Evolutionary conservation across 2,329 filamentous ascomycete genomes (phyloP).

Genomic region (Aspergillus viridinutans): DNA sequence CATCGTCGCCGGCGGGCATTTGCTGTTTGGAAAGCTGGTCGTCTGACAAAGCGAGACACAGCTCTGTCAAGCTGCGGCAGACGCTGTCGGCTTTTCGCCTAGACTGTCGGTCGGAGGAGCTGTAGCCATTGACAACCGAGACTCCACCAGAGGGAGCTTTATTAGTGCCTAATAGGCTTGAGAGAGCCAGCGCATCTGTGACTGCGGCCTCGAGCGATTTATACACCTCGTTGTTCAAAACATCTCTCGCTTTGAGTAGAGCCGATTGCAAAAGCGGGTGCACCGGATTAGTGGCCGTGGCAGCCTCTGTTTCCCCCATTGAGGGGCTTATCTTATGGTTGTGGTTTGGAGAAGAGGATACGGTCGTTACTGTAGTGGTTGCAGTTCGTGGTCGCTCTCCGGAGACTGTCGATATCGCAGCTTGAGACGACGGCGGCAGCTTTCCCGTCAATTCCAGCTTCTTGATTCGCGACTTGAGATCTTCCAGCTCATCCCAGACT

Average conservation of each 20-base stretch:
- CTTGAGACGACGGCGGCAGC: constrained; percentile 74
- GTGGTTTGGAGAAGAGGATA: constrained; percentile 84
- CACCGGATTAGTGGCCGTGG: constrained; percentile 48
- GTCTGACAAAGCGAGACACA: constrained; percentile 79
- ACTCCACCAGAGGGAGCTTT: constrained; percentile 54
- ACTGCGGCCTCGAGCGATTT: constrained; percentile 75
- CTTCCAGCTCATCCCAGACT: constrained; percentile 96
- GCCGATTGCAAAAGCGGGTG: constrained; percentile 79
- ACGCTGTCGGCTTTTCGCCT: constrained; percentile 88
- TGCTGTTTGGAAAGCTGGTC: constrained; percentile 38
- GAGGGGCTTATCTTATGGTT: constrained; percentile 49
- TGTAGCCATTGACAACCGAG: constrained; percentile 35
- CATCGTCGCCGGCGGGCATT: constrained; percentile 27
- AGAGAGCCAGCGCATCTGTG: constrained; percentile 73
- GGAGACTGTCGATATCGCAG: constrained; percentile 68
- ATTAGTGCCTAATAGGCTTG: constrained; percentile 69
- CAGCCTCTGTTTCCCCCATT: constrained; percentile 31
- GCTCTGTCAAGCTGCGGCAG: constrained; percentile 86
- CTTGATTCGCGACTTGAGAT: constrained; percentile 87
- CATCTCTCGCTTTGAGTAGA: constrained; percentile 68
- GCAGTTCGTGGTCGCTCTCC: constrained; percentile 85
- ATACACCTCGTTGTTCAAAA: constrained; percentile 69
- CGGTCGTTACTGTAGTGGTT: constrained; percentile 82
- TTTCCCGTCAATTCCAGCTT: constrained; percentile 88
- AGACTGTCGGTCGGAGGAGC: constrained; percentile 71